A percentile compares a stretch with the other conserved stretches of the same genome.
Evolutionary conservation across 2,329 filamentous ascomycete species (phyloP).

Genomic region (Trichophyton mentagrophytes): DNA sequence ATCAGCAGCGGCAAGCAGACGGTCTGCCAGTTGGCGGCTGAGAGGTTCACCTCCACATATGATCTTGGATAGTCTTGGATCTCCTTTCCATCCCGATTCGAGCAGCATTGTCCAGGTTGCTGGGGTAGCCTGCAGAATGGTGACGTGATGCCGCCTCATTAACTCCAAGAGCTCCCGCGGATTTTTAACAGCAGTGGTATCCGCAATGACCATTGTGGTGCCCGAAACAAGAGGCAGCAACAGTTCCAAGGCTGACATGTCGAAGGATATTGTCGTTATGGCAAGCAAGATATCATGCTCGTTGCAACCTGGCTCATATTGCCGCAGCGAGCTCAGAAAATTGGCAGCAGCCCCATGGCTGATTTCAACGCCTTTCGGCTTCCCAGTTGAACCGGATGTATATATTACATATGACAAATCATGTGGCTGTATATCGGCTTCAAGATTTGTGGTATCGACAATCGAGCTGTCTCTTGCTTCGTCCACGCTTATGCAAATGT

Average conservation of each 20-base stretch:
- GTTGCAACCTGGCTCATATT: slow-evolving; percentile 3
- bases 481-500: neutral
- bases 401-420: slow-evolving; percentile 27
- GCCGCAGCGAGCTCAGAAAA: slow-evolving; percentile 6
- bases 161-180: slow-evolving; percentile 15
- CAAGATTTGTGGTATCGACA: slow-evolving; percentile 4
- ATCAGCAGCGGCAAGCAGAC: slow-evolving; percentile 6
- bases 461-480: slow-evolving; percentile 23
- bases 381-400: slow-evolving; percentile 20
- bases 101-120: slow-evolving; percentile 13
- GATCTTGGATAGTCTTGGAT: slow-evolving; percentile 1
- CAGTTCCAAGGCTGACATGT: slow-evolving; percentile 13
- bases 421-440: slow-evolving; percentile 17
- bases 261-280: slow-evolving; percentile 14
- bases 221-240: slow-evolving; percentile 10
- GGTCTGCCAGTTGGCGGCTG: slow-evolving; percentile 9
- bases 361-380: slow-evolving; percentile 33
- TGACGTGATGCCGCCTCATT: slow-evolving; percentile 10
- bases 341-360: slow-evolving; percentile 16
- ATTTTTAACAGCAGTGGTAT: slow-evolving; percentile 13
- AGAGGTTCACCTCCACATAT: neutral
- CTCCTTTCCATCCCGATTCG: slow-evolving; percentile 8
- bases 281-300: slow-evolving; percentile 12
- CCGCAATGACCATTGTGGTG: slow-evolving; percentile 12
- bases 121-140: slow-evolving; percentile 9